phyloP scores from a whole-genome alignment of 1,284 basidiomycete species.

The Tylopilus sp. region DNA sequence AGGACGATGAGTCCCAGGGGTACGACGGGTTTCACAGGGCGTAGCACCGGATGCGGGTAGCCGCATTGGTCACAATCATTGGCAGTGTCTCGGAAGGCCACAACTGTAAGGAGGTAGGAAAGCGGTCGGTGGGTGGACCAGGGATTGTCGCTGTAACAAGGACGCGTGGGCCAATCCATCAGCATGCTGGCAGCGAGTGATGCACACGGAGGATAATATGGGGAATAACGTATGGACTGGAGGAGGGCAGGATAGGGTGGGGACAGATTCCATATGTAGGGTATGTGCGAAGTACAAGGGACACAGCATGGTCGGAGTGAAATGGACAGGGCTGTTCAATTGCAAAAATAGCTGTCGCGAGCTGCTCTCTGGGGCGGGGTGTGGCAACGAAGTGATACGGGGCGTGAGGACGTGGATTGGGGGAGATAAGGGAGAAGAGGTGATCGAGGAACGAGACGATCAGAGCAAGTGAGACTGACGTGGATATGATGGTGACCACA shows the following conservation, averaged over 20 bases:
- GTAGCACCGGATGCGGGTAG: conserved; percentile 7
- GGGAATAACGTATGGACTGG: neutral
- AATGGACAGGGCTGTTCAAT: conserved; percentile 14
- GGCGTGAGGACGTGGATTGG: neutral
- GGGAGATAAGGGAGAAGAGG: neutral
- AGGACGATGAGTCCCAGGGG: neutral
- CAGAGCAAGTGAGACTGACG: neutral
- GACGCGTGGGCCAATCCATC: conserved; percentile 11
- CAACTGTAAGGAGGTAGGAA: conserved; percentile 2
- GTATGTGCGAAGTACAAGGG: conserved; percentile 1
- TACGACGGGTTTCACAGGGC: conserved; percentile 16
- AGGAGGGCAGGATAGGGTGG: neutral
- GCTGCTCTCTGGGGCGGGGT: neutral
- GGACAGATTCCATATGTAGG: conserved; percentile 14
- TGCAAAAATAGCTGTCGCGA: conserved; percentile 14
- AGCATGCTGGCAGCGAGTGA: conserved; percentile 2
- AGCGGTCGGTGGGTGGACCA: conserved; percentile 5
- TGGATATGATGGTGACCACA: neutral
- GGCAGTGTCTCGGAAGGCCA: conserved; percentile 17
- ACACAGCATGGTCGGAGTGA: conserved; percentile 14
- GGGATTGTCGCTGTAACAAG: conserved; percentile 14
- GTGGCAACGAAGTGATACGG: neutral
- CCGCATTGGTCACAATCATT: conserved; percentile 15
- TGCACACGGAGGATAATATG: conserved; percentile 1
- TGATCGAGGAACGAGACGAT: neutral